Percentiles rank a stretch among this genome's conserved stretches.
phyloP scores from a whole-genome alignment of 148 eudicot genomes.

The Silene uniflora region DNA sequence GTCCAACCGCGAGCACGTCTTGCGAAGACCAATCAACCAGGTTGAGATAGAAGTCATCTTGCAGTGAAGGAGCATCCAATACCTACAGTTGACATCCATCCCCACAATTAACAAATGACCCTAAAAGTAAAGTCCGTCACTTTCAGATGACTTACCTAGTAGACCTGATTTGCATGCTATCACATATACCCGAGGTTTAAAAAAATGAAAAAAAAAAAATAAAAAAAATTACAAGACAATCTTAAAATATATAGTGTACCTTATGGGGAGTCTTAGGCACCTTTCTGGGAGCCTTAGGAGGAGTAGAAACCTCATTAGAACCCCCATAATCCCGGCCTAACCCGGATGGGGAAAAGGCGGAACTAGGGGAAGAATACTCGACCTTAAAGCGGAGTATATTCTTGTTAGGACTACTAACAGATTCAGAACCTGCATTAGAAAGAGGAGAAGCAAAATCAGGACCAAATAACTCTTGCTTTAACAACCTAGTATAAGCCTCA shows the following conservation, averaged over 20 bases:
- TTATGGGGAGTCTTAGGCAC: slow-evolving; percentile 96
- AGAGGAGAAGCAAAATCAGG: slow-evolving; percentile 72
- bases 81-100: slow-evolving; percentile 45
- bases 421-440: slow-evolving; percentile 73
- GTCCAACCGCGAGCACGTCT: slow-evolving; percentile 90
- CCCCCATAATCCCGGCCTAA: slow-evolving; percentile 44
- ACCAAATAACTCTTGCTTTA: slow-evolving; percentile 77
- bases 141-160: too few species aligned
- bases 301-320: slow-evolving; percentile 45
- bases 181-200: too few species aligned
- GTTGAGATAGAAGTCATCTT: slow-evolving; percentile 94
- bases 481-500: slow-evolving; percentile 72
- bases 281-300: slow-evolving; percentile 85
- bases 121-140: too few species aligned
- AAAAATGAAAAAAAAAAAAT: too few species aligned
- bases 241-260: slow-evolving; percentile 33
- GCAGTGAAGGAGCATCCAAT: slow-evolving; percentile 92
- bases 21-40: slow-evolving; percentile 98
- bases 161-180: too few species aligned
- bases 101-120: neutral
- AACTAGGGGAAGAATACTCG: slow-evolving; percentile 56
- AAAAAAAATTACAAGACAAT: too few species aligned
- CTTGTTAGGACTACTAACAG: slow-evolving; percentile 64
- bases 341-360: slow-evolving; percentile 57
- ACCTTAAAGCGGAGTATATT: slow-evolving; percentile 87